Evolutionary conservation across 257 asterid genomes (phyloP).

Genomic region (Penstemon newberryi): DNA sequence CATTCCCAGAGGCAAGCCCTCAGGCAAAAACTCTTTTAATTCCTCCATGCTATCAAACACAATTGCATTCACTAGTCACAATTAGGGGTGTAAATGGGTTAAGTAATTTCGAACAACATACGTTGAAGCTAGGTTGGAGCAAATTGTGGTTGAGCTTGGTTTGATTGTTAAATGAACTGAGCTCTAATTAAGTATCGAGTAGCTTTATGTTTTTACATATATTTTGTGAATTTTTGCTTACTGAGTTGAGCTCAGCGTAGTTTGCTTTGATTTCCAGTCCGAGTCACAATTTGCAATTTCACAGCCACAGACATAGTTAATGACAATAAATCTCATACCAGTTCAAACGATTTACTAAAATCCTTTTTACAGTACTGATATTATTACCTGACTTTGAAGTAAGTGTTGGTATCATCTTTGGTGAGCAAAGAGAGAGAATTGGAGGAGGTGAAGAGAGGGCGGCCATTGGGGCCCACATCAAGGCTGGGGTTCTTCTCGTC

Average conservation of each 20-base stretch:
- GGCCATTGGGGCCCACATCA: constrained; percentile 76
- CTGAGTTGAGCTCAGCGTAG: too few relatives aligned
- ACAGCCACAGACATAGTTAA: constrained; percentile 11
- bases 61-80: constrained; percentile 22
- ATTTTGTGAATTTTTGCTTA: too few relatives aligned
- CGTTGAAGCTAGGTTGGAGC: too few relatives aligned
- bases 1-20: constrained; percentile 93
- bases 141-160: too few relatives aligned
- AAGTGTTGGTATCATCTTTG: constrained; percentile 52
- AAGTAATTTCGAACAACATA: too few relatives aligned
- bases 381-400: constrained; percentile 70
- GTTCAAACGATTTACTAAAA: not conserved
- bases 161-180: too few relatives aligned
- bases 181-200: too few relatives aligned
- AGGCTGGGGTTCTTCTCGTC: constrained; percentile 69
- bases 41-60: constrained; percentile 57
- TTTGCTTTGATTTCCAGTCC: too few relatives aligned
- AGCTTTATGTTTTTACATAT: too few relatives aligned
- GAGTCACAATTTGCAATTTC: constrained; percentile 2
- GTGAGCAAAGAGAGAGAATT: constrained; percentile 57
- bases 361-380: not conserved
- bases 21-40: constrained; percentile 65
- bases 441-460: constrained; percentile 67
- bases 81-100: too few relatives aligned
- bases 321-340: constrained; percentile 3